Evolutionary conservation across 805 yeast species (phyloP).

Genomic region (Kockiozyma suomiensis): DNA sequence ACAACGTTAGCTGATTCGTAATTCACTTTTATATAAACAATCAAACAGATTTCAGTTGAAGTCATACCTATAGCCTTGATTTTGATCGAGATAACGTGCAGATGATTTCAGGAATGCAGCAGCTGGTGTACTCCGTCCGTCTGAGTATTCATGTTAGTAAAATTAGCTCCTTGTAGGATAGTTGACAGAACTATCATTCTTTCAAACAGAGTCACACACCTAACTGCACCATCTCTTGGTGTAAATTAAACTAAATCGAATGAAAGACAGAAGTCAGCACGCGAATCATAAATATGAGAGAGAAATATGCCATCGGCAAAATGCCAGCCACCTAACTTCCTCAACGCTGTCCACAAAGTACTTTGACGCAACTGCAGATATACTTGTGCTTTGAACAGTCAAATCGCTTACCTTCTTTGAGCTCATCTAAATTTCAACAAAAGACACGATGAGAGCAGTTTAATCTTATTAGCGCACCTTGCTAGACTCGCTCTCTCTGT

Average conservation of each 20-base stretch:
- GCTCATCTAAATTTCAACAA: constrained; percentile 7
- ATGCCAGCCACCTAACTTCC: background rate
- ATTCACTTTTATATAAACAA: background rate
- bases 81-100: constrained; percentile 37
- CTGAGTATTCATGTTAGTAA: too few relatives aligned
- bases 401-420: constrained; percentile 12
- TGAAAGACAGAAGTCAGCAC: background rate
- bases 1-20: background rate
- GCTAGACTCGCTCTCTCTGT: background rate
- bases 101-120: constrained; percentile 24
- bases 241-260: constrained; percentile 5
- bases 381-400: too few relatives aligned
- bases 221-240: constrained; percentile 48
- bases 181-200: background rate
- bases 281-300: background rate
- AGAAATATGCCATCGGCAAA: too few relatives aligned
- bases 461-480: too few relatives aligned
- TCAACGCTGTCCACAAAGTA: too few relatives aligned
- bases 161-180: too few relatives aligned
- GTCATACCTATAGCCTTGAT: constrained; percentile 45
- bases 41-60: too few relatives aligned
- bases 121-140: constrained; percentile 31
- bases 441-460: background rate
- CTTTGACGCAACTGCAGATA: too few relatives aligned
- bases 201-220: constrained; percentile 32